These are phyloP conservation scores for Phialophora expanda DNA, from an alignment of 2,329 filamentous ascomycete genomes.

Conservation along the genomic window DNA sequence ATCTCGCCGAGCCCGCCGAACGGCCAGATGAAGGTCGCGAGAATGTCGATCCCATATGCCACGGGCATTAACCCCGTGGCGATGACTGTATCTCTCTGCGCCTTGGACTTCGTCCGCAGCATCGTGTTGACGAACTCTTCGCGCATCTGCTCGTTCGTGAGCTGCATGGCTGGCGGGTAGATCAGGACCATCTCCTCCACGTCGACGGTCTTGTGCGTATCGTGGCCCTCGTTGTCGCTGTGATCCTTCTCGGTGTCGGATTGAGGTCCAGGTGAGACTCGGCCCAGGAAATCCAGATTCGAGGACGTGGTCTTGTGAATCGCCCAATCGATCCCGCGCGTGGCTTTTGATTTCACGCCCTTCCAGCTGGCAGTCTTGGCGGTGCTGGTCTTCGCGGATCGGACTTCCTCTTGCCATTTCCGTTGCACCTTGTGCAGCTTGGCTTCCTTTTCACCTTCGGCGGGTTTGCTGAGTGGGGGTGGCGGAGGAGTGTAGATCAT, in stretches of 20 bases:
- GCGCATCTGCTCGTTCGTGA: conserved; percentile 45
- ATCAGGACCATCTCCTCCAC: conserved; percentile 51
- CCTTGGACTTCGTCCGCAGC: conserved; percentile 50
- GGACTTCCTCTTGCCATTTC: conserved; percentile 55
- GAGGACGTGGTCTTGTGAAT: conserved; percentile 50
- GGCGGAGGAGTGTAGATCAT: conserved; percentile 54
- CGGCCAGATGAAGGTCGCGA: conserved; percentile 42
- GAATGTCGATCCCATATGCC: conserved; percentile 34
- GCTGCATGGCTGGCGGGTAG: conserved; percentile 45
- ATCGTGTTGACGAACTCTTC: conserved; percentile 51
- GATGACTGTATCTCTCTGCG: conserved; percentile 50
- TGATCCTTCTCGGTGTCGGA: conserved; percentile 43
- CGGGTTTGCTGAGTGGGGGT: conserved; percentile 49
- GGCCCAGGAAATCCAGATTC: conserved; percentile 53
- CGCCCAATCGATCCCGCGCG: conserved; percentile 49
- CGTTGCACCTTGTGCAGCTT: conserved; percentile 52
- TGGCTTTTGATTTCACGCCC: conserved; percentile 51
- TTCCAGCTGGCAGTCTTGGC: conserved; percentile 51
- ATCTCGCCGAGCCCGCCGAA: conserved; percentile 44
- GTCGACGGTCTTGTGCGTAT: conserved; percentile 46
- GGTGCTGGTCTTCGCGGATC: conserved; percentile 49
- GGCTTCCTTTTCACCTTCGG: conserved; percentile 50
- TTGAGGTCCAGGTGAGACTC: conserved; percentile 39
- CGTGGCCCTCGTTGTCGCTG: conserved; percentile 41
- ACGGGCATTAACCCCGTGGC: conserved; percentile 52